Evolutionary conservation across 163 green algal species (phyloP), one percentile per base, ranked within the genome.

Genomic region (Coccomyxa subellipsoidea): DNA sequence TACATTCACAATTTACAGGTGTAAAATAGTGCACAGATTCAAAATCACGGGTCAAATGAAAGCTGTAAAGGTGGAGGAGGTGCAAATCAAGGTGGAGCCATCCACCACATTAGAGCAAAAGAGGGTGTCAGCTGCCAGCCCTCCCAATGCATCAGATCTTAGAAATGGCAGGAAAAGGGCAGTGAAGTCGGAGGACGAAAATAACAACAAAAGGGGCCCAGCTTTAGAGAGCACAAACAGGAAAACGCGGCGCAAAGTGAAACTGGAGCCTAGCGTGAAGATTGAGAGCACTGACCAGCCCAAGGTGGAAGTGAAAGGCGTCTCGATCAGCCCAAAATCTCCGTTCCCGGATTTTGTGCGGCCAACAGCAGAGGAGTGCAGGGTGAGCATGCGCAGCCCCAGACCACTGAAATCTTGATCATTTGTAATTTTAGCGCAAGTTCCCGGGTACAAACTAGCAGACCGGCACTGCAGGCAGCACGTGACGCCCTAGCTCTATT

Each of bases 401-500:
- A 59, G 47, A 23, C 23, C n/a, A n/a, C n/a, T 27, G 47, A 12
- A 59, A 59, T 59, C 4, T 59, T 12, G 5, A 23, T 12, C 47
- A 59, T 7, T 59, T 59, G 39, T 18, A 6, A n/a, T n/a, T n/a
- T n/a, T n/a, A n/a, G n/a, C n/a, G n/a, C n/a, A n/a, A n/a, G n/a
- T n/a, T n/a, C n/a, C n/a, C n/a, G n/a, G n/a, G n/a, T n/a, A n/a
- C n/a, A n/a, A n/a, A n/a, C n/a, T n/a, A n/a, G n/a, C n/a, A n/a
- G n/a, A n/a, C 2, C 40, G 70, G 0, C 4, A 27, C 18, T 31
- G 71, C 81, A 84, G 84, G 73, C 54, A n/a, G 85, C 81, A 27
- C 73, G 76, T 8, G 80, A 88, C 32, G 81, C 38, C 12, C 77
- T 86, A 29, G 81, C 80, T 27, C 38, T 72, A 38, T 71, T 88